These are phyloP conservation scores for Cryphonectria naterciae DNA, from an alignment of 2,329 filamentous ascomycete genomes.

Conservation along the genomic window DNA sequence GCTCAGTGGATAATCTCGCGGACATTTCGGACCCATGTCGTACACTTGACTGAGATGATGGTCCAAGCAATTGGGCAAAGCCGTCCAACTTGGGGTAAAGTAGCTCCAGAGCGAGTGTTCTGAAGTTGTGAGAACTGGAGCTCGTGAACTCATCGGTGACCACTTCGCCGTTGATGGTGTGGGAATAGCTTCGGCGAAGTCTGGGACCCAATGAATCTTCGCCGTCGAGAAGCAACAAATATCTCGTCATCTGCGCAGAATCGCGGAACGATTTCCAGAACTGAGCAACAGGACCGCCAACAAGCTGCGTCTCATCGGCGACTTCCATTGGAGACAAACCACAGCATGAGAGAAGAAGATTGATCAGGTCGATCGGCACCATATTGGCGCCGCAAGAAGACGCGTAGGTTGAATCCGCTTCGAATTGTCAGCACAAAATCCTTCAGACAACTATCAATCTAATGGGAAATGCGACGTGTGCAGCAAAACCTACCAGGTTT, in stretches of 20 bases:
- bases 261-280: conserved; percentile 51
- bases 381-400: conserved; percentile 66
- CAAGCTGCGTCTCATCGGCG: conserved; percentile 40
- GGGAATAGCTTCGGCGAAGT: neutral
- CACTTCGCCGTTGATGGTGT: neutral
- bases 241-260: conserved; percentile 52
- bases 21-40: conserved; percentile 48
- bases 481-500: conserved; percentile 65
- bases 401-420: conserved; percentile 71
- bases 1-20: conserved; percentile 55
- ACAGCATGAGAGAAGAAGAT: conserved; percentile 71
- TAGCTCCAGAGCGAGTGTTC: conserved; percentile 57
- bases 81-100: conserved; percentile 58
- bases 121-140: conserved; percentile 46
- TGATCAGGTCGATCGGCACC: conserved; percentile 67
- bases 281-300: conserved; percentile 54
- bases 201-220: conserved; percentile 18
- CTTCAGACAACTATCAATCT: conserved; percentile 5
- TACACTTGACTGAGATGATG: conserved; percentile 44
- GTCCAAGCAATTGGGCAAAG: conserved; percentile 49
- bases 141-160: conserved; percentile 7
- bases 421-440: conserved; percentile 9
- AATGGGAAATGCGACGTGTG: neutral
- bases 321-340: conserved; percentile 49
- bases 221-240: conserved; percentile 58